Evolutionary conservation across 78 protist species (phyloP).

Genomic region (Speleostelium caveatum): DNA sequence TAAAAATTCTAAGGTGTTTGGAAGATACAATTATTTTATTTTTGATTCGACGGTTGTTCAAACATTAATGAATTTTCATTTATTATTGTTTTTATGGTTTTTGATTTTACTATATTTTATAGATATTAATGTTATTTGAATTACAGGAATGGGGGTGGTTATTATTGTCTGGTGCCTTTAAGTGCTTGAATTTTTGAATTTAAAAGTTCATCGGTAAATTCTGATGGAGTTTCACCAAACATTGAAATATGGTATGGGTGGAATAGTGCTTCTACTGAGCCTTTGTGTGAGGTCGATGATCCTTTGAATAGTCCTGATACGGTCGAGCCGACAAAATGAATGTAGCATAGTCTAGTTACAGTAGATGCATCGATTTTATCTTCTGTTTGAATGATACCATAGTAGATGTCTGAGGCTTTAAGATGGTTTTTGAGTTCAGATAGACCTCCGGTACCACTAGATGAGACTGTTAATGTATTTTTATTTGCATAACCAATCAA

Average conservation of each 20-base stretch:
- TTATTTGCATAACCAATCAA: constrained; percentile 52
- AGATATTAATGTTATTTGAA: too few relatives aligned
- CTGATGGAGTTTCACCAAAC: constrained; percentile 20
- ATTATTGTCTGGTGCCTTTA: constrained; percentile 41
- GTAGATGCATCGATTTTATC: constrained; percentile 36
- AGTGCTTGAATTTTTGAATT: constrained; percentile 30
- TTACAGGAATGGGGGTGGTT: too few relatives aligned
- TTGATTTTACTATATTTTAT: too few relatives aligned
- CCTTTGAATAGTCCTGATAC: constrained; percentile 71
- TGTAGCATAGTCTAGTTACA: constrained; percentile 26
- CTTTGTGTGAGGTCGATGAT: constrained; percentile 33
- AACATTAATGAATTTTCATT: too few relatives aligned
- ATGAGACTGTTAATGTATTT: not conserved
- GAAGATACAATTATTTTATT: too few relatives aligned
- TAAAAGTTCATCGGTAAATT: constrained; percentile 39
- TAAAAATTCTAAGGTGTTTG: too few relatives aligned
- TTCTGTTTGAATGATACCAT: constrained; percentile 45
- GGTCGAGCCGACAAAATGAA: constrained; percentile 49
- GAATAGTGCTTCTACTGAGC: constrained; percentile 30
- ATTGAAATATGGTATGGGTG: constrained; percentile 22
- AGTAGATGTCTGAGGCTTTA: constrained; percentile 1
- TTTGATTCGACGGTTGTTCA: too few relatives aligned
- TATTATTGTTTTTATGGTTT: too few relatives aligned
- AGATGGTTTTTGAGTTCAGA: constrained; percentile 19
- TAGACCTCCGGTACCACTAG: constrained; percentile 62